Conservation (phyloP, 1,284 basidiomycete genomes). For the Inonotus obliquus region DNA sequence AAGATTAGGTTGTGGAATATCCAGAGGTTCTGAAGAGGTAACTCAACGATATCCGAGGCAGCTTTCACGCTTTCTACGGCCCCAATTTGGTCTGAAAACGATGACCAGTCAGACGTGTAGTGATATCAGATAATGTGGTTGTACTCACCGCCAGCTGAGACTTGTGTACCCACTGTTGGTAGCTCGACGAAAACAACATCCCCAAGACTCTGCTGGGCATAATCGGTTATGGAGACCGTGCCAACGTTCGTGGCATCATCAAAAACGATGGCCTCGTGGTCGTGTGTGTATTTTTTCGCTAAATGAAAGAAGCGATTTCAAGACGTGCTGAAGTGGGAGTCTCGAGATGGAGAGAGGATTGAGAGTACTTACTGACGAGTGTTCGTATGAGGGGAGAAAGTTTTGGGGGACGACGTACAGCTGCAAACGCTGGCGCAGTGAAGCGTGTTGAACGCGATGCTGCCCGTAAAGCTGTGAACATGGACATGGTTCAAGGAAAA, state of each 20-base stretch:
- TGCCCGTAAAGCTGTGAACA: constrained; percentile 11
- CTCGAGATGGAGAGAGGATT: neutral
- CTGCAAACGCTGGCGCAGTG: neutral
- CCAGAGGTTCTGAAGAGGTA: neutral
- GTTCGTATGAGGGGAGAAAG: constrained; percentile 27
- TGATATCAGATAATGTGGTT: neutral
- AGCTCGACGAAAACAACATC: constrained; percentile 99
- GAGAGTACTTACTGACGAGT: constrained; percentile 32
- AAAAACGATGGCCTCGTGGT: constrained; percentile 88
- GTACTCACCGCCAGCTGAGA: constrained; percentile 71
- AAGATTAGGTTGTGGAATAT: constrained; percentile 8
- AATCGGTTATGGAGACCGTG: constrained; percentile 86
- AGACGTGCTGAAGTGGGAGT: neutral
- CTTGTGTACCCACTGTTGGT: constrained; percentile 62
- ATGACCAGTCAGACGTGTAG: neutral
- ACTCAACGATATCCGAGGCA: constrained; percentile 86
- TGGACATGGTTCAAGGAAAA: constrained; percentile 9
- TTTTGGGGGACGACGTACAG: constrained; percentile 1
- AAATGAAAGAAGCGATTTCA: constrained; percentile 7
- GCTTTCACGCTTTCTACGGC: constrained; percentile 98
- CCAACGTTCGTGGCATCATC: constrained; percentile 81
- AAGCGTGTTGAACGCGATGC: constrained; percentile 10
- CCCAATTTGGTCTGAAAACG: constrained; percentile 76
- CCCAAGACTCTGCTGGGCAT: constrained; percentile 89
- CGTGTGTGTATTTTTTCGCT: constrained; percentile 84